Base-by-base conservation (phyloP, 1,139 yeast genomes). In the Saccharomyces hybrid region DNA sequence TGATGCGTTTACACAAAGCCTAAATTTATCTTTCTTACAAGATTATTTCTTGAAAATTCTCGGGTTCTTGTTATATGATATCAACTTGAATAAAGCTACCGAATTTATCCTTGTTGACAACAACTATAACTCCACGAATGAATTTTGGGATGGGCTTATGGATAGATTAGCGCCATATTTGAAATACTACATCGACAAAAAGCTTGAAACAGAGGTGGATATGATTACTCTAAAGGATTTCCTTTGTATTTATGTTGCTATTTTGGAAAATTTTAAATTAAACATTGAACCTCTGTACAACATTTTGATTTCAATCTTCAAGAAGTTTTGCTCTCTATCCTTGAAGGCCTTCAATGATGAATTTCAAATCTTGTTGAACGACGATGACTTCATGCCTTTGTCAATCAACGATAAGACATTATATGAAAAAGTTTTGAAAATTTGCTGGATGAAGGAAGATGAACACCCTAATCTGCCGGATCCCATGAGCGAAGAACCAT, bases 331-430 rank as follows among this genome's bases (percentile, higher is more conserved):
- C 9, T 78, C 78, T 3, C 73, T 79, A 31, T 71, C 84, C 42
- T 78, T 82, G 19, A 74, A 74, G 58, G 78, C 79, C 24, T 90
- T 90, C 70, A 77, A 81, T 47, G 70, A 70, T 28, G 85, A 84
- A 53, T 91, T 89, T 69, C 72, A 77, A 48, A 77, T 77, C 14
- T 75, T 85, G 7, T 80, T 90, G 48, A 81, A 82, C 59, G 84
- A 86, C 26, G 97, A 91, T 68, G 95, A 88, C 65, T 88, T 89
- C 64, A 88, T 88, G 88, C 96, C 97, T 8, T 78, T 90, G 73
- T 79, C 80, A 0, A 83, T 90, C 34, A 79, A 82, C 57, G 82
- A 82, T 53, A 70, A 74, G 52, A 74, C 76, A 16, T 80, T 85
- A 52, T 88, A 83, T 68, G 83, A 82, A 21, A 82, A 78, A 64